Conservation (phyloP, 768 basidiomycete genomes). For the Agaricus blazei region DNA sequence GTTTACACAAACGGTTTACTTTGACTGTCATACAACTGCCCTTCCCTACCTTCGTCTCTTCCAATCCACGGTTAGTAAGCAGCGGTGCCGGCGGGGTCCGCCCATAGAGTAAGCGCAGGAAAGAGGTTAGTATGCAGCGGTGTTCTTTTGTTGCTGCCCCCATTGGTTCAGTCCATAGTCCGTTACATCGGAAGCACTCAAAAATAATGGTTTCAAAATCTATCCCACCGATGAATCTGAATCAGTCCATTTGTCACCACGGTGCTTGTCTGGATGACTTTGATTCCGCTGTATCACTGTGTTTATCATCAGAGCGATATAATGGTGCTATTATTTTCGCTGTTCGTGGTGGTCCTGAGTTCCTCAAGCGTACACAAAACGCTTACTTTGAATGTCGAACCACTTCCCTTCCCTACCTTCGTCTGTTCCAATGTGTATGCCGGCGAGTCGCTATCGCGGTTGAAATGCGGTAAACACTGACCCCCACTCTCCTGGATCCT, state of each 20-base stretch:
- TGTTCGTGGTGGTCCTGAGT: constrained; percentile 85
- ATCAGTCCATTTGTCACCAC: constrained; percentile 86
- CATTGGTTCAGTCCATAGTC: constrained; percentile 89
- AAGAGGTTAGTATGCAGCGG: too few species aligned
- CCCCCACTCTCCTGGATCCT: too few species aligned
- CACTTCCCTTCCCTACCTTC: constrained; percentile 75
- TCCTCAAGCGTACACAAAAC: constrained; percentile 84
- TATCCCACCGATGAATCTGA: constrained; percentile 86
- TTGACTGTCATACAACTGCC: constrained; percentile 69
- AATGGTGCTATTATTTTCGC: constrained; percentile 95
- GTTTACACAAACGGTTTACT: constrained; percentile 90
- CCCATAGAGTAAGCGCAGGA: too few species aligned
- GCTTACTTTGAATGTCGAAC: constrained; percentile 88
- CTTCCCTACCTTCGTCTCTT: constrained; percentile 90
- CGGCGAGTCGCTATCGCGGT: too few species aligned
- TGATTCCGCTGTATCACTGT: constrained; percentile 84
- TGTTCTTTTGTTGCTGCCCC: constrained; percentile 90
- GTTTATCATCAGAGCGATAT: constrained; percentile 82
- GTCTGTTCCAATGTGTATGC: constrained; percentile 70
- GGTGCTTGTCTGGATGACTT: constrained; percentile 96
- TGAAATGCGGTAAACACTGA: too few species aligned
- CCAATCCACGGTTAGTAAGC: constrained; percentile 50
- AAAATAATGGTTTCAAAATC: constrained; percentile 84
- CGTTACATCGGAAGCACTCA: constrained; percentile 65
- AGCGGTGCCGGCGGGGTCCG: too few species aligned